Evolutionary conservation across 345 rosid genomes (phyloP), one percentile per base, ranked within the genome.

Genomic region (Linum trigynum): DNA sequence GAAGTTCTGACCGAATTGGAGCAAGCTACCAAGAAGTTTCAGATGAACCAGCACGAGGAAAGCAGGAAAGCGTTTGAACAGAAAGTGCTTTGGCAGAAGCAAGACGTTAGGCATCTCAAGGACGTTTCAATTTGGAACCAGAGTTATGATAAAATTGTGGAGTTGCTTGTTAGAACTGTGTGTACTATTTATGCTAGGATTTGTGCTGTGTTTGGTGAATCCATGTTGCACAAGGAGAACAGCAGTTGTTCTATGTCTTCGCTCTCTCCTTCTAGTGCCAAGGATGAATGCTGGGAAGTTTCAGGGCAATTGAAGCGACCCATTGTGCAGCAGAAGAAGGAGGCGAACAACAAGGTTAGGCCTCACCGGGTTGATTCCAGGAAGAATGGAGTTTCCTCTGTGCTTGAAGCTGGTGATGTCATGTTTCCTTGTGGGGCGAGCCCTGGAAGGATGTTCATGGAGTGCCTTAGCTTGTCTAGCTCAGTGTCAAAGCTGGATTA

Each of bases 71-170:
- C 95, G 15, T 90, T 86, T 23, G 90, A 92, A 77, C 99, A 92
- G 91, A 92, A 90, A 71, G 71, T 90, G 72, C 74, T 85, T 75
- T 92, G 98, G 98, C 98, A 92, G 84, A 92, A 69, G 74, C 97
- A 92, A 69, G 97, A 92, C 12, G 95, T 92, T 62, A 81, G 72
- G 79, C 92, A 89, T 79, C 89, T 92, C 48, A 84, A 83, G 81
- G 97, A 92, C 64, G 78, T 86, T 73, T 90, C 98, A 0, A 81
- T 92, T 41, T 92, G 99, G 99, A 90, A 75, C 58, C 95, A 90
- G 71, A 88, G 89, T 12, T 86, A 72, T 72, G 99, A 92, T 77
- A 92, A 92, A 75, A 89, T 83, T 36, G 96, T 92, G 10, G 97
- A 90, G 82, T 68, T 92, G 83, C 65, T 92, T 73, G 97, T 86